A percentile compares a stretch with the other conserved stretches of the same genome.
These are phyloP conservation scores for Tardiomyces digboiensis DNA, from an alignment of 1,139 yeast species.

Conservation along the genomic window DNA sequence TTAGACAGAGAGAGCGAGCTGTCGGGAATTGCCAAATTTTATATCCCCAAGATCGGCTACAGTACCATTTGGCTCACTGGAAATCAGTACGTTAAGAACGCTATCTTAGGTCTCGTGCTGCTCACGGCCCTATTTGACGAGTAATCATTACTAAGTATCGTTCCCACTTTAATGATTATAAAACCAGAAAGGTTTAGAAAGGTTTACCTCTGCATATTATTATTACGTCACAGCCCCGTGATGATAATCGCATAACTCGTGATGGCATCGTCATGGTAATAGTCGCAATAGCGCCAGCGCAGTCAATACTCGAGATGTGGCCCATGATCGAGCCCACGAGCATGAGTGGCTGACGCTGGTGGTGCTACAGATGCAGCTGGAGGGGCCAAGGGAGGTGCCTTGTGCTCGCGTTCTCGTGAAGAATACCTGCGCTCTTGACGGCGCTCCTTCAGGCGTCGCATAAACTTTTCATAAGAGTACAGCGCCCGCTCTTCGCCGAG, in stretches of 20 bases:
- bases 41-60: slow-evolving; percentile 87
- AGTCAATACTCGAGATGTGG: slow-evolving; percentile 18
- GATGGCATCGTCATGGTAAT: background rate
- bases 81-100: slow-evolving; percentile 65
- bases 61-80: slow-evolving; percentile 91
- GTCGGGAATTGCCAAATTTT: slow-evolving; percentile 71
- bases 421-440: slow-evolving; percentile 9
- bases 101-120: slow-evolving; percentile 59
- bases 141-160: no score
- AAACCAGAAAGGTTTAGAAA: no score
- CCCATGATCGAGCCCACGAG: slow-evolving; percentile 18
- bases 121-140: slow-evolving; percentile 29
- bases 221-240: no score
- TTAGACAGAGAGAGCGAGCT: slow-evolving; percentile 69
- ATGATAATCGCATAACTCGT: no score
- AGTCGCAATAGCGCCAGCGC: background rate
- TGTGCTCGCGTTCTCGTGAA: background rate
- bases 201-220: no score
- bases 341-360: slow-evolving; percentile 6
- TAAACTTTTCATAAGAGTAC: slow-evolving; percentile 27
- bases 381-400: background rate
- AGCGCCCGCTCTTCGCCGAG: slow-evolving; percentile 26
- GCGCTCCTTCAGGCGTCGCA: slow-evolving; percentile 19
- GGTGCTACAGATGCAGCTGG: background rate
- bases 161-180: no score